Base-by-base conservation (phyloP, 1,284 basidiomycete species). In the Leucocoprinus gongylophorus region DNA sequence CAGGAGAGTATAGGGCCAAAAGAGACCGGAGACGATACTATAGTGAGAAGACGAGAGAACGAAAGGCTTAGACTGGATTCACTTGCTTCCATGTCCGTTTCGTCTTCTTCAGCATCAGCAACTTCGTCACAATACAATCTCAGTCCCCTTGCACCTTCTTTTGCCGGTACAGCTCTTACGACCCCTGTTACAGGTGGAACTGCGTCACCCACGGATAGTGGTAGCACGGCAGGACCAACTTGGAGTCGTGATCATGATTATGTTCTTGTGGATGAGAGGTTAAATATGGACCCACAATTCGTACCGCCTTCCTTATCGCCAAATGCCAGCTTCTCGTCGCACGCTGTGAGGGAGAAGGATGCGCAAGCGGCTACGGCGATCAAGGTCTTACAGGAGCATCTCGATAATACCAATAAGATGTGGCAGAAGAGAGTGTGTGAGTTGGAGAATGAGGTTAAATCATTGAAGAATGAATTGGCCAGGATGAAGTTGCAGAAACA, bases 361-460 rank as follows among this genome's bases (percentile, higher is more conserved):
- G 4, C 35, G 5, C 18, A 40, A 40, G 21, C 35, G 8, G 20
- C 46, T 26, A 64, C 71, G 43, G 57, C 71, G 28, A 65, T 79
- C 32, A 73, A 74, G 54, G 68, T 72, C 13, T 65, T 89, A 46
- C 81, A 83, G 60, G 81, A 85, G 43, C 80, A 87, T 64, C 72
- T 88, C 33, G 61, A 70, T 23, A 71, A 73, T 8, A 68, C 81
- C 21, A 79, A 83, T 43, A 75, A 76, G 55, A 76, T 74, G 21
- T 87, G 82, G 81, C 82, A 85, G 59, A 74, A 74, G 45, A 83
- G 87, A 58, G 74, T 87, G 45, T 83, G 76, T 80, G 87, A 88
- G 60, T 69, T 90, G 49, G 86, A 86, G 63, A 78, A 79, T 15
- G 84, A 87, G 62, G 76, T 91, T 46, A 74, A 78, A 42, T 83